Conservation (phyloP, 371 early-diverging fungal genomes). For the Syncephalastrum sp. region DNA sequence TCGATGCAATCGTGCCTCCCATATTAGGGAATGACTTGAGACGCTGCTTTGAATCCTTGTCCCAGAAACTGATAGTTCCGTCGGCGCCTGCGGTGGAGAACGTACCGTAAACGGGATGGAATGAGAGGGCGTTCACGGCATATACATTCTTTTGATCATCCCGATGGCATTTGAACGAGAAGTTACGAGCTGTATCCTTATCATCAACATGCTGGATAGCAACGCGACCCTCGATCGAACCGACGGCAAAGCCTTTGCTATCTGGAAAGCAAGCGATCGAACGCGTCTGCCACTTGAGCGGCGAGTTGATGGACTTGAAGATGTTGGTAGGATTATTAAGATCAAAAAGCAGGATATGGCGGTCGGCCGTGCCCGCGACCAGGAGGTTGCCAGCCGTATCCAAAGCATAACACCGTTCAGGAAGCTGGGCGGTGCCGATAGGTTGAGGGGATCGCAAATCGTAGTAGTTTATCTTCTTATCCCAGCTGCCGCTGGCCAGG, state of each 20-base stretch:
- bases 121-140: constrained; percentile 80
- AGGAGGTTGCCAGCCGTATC: constrained; percentile 71
- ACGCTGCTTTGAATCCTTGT: constrained; percentile 89
- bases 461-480: constrained; percentile 91
- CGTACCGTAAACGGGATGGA: constrained; percentile 88
- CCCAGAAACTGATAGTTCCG: constrained; percentile 93
- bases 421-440: constrained; percentile 63
- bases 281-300: constrained; percentile 89
- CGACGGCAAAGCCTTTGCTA: constrained; percentile 83
- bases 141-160: constrained; percentile 71
- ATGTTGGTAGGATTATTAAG: constrained; percentile 68
- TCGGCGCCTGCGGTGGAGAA: constrained; percentile 93
- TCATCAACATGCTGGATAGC: constrained; percentile 90
- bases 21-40: constrained; percentile 68
- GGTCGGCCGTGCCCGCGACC: constrained; percentile 82
- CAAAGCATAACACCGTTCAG: constrained; percentile 86
- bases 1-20: constrained; percentile 70
- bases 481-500: constrained; percentile 92
- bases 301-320: constrained; percentile 70
- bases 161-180: constrained; percentile 96
- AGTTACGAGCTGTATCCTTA: constrained; percentile 72
- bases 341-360: constrained; percentile 70
- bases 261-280: constrained; percentile 75
- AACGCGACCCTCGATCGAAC: constrained; percentile 92
- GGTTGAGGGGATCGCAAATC: constrained; percentile 74